Evolutionary conservation across 2,329 filamentous ascomycete species (phyloP).

Genomic region (Calonectria montana): DNA sequence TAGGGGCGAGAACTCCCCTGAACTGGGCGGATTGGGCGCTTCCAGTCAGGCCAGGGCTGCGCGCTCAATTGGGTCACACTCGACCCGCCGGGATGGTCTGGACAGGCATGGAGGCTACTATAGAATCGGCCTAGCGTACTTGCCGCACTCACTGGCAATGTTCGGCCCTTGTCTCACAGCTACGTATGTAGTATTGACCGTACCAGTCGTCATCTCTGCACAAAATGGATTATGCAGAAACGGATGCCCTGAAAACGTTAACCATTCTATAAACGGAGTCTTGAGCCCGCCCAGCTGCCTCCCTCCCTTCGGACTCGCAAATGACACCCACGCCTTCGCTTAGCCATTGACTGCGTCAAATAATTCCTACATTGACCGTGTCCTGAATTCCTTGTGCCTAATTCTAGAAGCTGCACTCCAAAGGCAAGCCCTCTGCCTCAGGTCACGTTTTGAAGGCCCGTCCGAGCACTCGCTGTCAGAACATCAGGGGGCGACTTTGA

Average conservation of each 20-base stretch:
- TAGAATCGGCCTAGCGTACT: slow-evolving; percentile 8
- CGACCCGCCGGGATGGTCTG: neutral
- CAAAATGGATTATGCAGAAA: neutral
- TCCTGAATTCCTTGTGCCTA: neutral
- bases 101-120: neutral
- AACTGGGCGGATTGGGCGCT: neutral
- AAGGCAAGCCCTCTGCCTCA: neutral
- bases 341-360: too few relatives aligned
- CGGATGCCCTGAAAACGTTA: neutral
- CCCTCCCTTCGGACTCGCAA: too few relatives aligned
- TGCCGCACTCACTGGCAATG: slow-evolving; percentile 1
- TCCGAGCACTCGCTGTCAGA: neutral
- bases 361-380: neutral
- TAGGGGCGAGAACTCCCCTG: neutral
- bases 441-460: neutral
- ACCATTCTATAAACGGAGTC: neutral
- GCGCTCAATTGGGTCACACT: neutral
- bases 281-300: neutral
- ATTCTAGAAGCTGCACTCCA: neutral
- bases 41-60: neutral
- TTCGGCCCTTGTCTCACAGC: neutral
- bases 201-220: neutral
- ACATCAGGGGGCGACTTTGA: neutral
- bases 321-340: too few relatives aligned
- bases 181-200: neutral